Conservation (phyloP, 2,329 filamentous ascomycete species). For the Ophiosphaerella herpotricha region DNA sequence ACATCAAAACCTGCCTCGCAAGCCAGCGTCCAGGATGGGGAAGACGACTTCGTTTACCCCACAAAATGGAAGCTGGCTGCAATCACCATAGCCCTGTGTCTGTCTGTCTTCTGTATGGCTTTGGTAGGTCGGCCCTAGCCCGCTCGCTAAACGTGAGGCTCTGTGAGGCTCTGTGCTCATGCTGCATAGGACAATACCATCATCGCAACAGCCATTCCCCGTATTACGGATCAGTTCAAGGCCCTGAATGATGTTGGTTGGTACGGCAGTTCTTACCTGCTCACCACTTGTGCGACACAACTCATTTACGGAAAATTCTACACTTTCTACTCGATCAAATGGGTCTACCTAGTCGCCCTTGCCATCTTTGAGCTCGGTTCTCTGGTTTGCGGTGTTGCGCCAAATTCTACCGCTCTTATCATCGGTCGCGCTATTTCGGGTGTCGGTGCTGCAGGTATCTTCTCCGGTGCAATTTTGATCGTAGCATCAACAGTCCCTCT, state of each 20-base stretch:
- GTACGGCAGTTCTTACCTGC: conserved; percentile 51
- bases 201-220: conserved; percentile 54
- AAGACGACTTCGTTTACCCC: conserved; percentile 42
- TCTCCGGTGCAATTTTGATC: conserved; percentile 55
- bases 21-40: conserved; percentile 25
- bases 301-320: conserved; percentile 51
- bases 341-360: conserved; percentile 51
- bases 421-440: conserved; percentile 58
- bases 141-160: not conserved
- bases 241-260: conserved; percentile 53
- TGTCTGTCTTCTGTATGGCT: conserved; percentile 47
- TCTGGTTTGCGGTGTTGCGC: conserved; percentile 57
- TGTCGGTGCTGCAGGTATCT: conserved; percentile 57
- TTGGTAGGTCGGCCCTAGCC: conserved; percentile 25
- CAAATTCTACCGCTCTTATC: conserved; percentile 56
- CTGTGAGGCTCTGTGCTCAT: not conserved
- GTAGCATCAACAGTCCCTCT: conserved; percentile 53
- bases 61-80: conserved; percentile 38
- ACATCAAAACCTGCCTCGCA: conserved; percentile 23
- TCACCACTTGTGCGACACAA: conserved; percentile 49
- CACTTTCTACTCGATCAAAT: conserved; percentile 55
- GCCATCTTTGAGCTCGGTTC: conserved; percentile 58
- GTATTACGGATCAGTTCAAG: conserved; percentile 55
- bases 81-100: conserved; percentile 41
- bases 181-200: conserved; percentile 51